These are phyloP conservation scores for Crotalaria pallida DNA, from an alignment of 306 rosid species.

Conservation along the genomic window DNA sequence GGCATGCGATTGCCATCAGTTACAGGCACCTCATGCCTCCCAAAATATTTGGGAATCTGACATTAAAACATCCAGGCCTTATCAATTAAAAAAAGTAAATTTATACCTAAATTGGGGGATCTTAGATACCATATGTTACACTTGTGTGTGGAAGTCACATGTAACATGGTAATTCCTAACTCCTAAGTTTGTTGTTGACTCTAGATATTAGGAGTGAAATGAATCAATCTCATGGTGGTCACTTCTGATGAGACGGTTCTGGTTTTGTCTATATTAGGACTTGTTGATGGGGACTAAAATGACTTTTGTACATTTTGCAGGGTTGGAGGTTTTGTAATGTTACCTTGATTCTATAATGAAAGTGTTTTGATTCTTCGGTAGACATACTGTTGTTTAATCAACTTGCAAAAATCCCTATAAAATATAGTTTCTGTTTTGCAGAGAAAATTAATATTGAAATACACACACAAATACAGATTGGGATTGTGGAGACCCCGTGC, in stretches of 20 bases:
- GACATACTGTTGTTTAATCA: not conserved
- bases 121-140: not conserved
- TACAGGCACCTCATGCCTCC: not conserved
- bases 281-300: not conserved
- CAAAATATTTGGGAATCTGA: not conserved
- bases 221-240: not conserved
- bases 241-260: not conserved
- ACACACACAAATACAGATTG: slow-evolving; percentile 74
- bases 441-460: slow-evolving; percentile 82
- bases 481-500: slow-evolving; percentile 89
- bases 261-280: not conserved
- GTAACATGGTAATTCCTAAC: not conserved
- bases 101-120: not conserved
- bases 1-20: not conserved
- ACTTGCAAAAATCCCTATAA: slow-evolving; percentile 11
- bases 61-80: not conserved
- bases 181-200: not conserved
- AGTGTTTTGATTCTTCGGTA: not conserved
- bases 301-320: not conserved
- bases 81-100: not conserved
- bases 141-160: not conserved
- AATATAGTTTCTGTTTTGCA: slow-evolving; percentile 36
- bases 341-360: slow-evolving; percentile 1
- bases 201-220: not conserved
- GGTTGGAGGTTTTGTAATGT: not conserved